Conservation (phyloP, 495 filamentous ascomycete species). For the Xylaria acuta region DNA sequence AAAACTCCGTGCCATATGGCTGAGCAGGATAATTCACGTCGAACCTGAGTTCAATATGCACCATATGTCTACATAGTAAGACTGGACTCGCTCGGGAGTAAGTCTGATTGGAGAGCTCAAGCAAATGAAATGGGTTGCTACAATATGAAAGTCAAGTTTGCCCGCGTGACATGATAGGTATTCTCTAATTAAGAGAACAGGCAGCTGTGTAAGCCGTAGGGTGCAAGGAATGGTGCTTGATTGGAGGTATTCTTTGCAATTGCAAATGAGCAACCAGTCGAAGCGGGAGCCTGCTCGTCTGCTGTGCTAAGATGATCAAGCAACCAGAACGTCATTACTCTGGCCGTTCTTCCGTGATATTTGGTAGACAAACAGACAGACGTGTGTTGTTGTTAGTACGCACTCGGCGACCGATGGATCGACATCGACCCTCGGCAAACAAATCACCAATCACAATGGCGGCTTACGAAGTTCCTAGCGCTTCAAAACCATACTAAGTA, state of each 20-base stretch:
- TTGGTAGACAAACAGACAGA: neutral
- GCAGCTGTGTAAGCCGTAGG: neutral
- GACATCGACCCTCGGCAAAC: conserved; percentile 5
- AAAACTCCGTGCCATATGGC: neutral
- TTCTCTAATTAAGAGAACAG: neutral
- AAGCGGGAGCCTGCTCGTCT: neutral
- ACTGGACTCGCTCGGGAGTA: neutral
- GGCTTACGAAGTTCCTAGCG: neutral
- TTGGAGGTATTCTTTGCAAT: neutral
- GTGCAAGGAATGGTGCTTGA: neutral
- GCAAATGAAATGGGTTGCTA: neutral
- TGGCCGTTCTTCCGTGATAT: neutral
- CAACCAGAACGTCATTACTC: neutral
- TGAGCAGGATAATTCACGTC: neutral
- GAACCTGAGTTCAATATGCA: neutral
- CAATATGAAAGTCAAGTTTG: neutral
- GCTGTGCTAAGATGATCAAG: conserved; percentile 21
- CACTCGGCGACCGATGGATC: conserved; percentile 15
- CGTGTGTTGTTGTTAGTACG: conserved; percentile 12
- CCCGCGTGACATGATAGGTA: neutral
- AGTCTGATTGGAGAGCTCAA: neutral
- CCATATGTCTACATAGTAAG: neutral
- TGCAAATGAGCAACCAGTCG: neutral
- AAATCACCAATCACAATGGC: conserved; percentile 3
- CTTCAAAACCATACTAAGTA: neutral